phyloP scores from a whole-genome alignment of 352 stramenopile species.

The Phytophthora pini region DNA sequence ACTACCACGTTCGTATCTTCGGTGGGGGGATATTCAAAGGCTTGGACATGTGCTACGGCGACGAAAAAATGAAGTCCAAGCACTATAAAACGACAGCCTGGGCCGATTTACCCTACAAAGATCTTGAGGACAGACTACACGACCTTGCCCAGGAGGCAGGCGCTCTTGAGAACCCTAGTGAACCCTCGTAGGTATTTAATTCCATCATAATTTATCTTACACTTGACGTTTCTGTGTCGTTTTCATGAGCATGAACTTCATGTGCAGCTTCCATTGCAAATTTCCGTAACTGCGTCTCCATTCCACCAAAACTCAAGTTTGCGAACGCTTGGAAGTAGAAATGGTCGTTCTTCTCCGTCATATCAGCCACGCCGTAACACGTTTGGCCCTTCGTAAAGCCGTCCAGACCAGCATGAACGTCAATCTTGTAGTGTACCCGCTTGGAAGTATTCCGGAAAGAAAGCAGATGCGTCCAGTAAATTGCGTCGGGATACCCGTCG shows the following conservation, averaged over 20 bases:
- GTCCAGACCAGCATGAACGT: constrained; percentile 46
- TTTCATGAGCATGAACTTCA: constrained; percentile 14
- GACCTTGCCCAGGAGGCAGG: constrained; percentile 18
- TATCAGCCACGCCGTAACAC: constrained; percentile 57
- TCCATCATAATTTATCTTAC: constrained; percentile 16
- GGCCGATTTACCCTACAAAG: constrained; percentile 20
- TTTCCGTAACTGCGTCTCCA: constrained; percentile 29
- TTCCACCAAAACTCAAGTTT: constrained; percentile 26
- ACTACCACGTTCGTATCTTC: constrained; percentile 33
- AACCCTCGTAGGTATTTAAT: constrained; percentile 17
- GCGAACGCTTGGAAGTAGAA: constrained; percentile 34
- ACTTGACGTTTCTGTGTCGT: constrained; percentile 7
- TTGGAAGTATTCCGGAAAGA: constrained; percentile 61
- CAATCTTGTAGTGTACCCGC: constrained; percentile 54
- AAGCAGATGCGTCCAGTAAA: constrained; percentile 75
- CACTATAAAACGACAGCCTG: constrained; percentile 26
- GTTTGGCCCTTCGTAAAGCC: constrained; percentile 55
- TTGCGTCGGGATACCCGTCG: constrained; percentile 46
- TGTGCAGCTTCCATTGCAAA: constrained; percentile 37
- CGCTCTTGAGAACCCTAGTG: constrained; percentile 8
- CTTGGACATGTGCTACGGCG: constrained; percentile 33
- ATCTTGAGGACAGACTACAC: constrained; percentile 28
- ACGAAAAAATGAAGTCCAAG: constrained; percentile 34
- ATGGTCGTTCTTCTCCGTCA: constrained; percentile 26
- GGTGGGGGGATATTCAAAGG: constrained; percentile 17